Conservation (phyloP, 106 monocot genomes). For the Cymbidium sinense region DNA sequence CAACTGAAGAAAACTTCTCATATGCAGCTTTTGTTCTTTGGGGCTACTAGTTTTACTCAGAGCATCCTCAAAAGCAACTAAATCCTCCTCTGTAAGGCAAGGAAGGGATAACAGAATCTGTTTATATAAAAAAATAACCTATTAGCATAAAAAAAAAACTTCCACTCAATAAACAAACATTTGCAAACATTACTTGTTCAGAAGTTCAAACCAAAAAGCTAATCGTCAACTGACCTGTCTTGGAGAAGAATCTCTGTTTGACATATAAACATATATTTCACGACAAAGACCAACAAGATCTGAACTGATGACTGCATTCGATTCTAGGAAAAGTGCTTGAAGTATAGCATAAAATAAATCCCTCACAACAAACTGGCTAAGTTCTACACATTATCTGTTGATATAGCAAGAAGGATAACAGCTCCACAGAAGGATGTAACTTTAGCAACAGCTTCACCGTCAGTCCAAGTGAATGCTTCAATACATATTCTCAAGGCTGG, state of each 20-base stretch:
- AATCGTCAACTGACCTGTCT: constrained; percentile 62
- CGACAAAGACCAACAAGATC: constrained; percentile 89
- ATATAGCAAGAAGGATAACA: constrained; percentile 60
- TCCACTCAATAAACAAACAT: constrained; percentile 2
- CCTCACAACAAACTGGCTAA: constrained; percentile 75
- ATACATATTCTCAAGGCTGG: constrained; percentile 56
- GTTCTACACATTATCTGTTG: constrained; percentile 59
- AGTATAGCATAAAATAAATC: constrained; percentile 76
- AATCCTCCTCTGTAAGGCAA: constrained; percentile 51
- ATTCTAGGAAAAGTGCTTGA: constrained; percentile 65
- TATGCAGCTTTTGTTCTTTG: constrained; percentile 84
- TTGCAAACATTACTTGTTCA: not conserved
- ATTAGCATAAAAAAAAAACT: not conserved
- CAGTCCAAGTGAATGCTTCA: constrained; percentile 79
- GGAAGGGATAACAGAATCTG: constrained; percentile 81
- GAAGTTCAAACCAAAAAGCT: not conserved
- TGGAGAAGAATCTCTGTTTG: constrained; percentile 69
- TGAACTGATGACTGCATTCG: constrained; percentile 76
- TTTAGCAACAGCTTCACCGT: constrained; percentile 79
- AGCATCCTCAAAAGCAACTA: constrained; percentile 82
- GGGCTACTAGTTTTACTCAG: constrained; percentile 81
- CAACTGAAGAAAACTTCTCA: constrained; percentile 67
- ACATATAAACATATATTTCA: constrained; percentile 80
- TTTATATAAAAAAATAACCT: constrained; percentile 13
- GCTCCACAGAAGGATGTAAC: constrained; percentile 60